Evolutionary conservation across 2,329 filamentous ascomycete genomes (phyloP).

Genomic region (Clarireedia paspali): DNA sequence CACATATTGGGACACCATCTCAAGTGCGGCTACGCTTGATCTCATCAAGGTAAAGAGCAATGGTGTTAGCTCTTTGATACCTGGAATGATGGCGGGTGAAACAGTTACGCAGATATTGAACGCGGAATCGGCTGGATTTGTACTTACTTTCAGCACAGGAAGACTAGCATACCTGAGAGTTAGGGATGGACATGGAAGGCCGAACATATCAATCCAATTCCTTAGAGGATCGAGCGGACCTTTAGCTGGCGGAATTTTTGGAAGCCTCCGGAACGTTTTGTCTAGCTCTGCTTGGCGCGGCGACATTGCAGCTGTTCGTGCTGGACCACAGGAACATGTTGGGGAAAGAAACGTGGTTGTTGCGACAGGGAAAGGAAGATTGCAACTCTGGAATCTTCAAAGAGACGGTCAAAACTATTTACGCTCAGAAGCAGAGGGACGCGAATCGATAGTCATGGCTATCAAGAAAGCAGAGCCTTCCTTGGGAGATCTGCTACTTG

Average conservation of each 20-base stretch:
- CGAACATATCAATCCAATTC: conserved; percentile 70
- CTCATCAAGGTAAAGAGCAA: conserved; percentile 68
- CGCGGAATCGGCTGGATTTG: conserved; percentile 77
- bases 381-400: conserved; percentile 84
- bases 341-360: conserved; percentile 82
- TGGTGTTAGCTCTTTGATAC: conserved; percentile 67
- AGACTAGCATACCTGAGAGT: conserved; percentile 80
- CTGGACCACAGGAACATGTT: conserved; percentile 62
- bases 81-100: conserved; percentile 72
- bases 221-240: conserved; percentile 54
- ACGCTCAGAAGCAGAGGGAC: conserved; percentile 63
- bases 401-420: conserved; percentile 77
- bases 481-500: conserved; percentile 41
- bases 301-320: conserved; percentile 72
- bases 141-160: conserved; percentile 78
- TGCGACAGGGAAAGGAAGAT: conserved; percentile 65
- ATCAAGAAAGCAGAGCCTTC: conserved; percentile 49
- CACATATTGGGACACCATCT: conserved; percentile 92
- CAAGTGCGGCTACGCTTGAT: conserved; percentile 76
- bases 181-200: conserved; percentile 79
- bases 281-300: conserved; percentile 62
- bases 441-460: conserved; percentile 53
- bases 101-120: conserved; percentile 69
- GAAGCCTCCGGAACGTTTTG: conserved; percentile 71
- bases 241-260: conserved; percentile 62